Evolutionary conservation across 441 rosid genomes (phyloP).

Genomic region (Corymbia citriodora): DNA sequence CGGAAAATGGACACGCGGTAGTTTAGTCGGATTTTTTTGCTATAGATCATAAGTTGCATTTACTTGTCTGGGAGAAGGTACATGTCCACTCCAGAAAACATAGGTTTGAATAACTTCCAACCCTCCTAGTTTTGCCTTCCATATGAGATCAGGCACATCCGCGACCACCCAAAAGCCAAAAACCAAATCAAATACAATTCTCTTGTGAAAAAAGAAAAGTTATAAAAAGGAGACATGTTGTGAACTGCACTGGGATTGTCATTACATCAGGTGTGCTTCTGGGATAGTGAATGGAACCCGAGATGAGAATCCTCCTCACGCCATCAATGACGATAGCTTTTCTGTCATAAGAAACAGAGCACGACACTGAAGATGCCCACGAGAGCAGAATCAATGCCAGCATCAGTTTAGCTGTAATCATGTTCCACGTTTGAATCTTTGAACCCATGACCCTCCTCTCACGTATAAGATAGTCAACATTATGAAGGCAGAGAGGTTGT

Average conservation of each 20-base stretch:
- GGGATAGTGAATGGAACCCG: conserved; percentile 35
- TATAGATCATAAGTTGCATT: neutral
- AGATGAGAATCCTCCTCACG: conserved; percentile 19
- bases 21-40: no score
- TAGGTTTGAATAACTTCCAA: conserved; percentile 14
- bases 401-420: neutral
- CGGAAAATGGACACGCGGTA: no score
- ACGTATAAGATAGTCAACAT: conserved; percentile 14
- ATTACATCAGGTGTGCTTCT: conserved; percentile 15
- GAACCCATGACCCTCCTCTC: neutral
- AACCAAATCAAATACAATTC: neutral
- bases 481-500: conserved; percentile 24
- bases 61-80: conserved; percentile 12
- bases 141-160: conserved; percentile 19
- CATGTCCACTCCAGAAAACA: conserved; percentile 20
- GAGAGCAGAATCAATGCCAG: neutral
- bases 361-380: neutral
- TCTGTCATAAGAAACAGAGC: conserved; percentile 8
- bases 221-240: neutral
- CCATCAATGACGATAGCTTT: conserved; percentile 25
- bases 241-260: neutral
- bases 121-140: conserved; percentile 15
- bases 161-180: neutral
- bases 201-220: rapidly evolving
- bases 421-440: neutral